Evolutionary conservation across 352 stramenopile species (phyloP).

Genomic region (Phytophthora rubi): DNA sequence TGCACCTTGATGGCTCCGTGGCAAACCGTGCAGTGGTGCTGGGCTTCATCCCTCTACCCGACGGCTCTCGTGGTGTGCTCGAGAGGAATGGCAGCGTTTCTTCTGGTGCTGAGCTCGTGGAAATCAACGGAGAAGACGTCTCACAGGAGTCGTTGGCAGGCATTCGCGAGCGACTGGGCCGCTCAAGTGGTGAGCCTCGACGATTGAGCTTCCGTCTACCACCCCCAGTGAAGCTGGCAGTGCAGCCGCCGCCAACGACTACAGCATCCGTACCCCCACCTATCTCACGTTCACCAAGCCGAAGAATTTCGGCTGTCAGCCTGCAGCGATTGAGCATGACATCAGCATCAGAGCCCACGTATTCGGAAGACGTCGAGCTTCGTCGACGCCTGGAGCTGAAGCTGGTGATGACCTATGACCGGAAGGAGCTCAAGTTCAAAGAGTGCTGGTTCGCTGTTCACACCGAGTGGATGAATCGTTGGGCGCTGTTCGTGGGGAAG

Average conservation of each 20-base stretch:
- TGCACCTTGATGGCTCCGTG: conserved; percentile 56
- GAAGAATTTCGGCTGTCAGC: conserved; percentile 18
- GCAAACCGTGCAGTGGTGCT: conserved; percentile 53
- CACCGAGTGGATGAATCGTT: conserved; percentile 69
- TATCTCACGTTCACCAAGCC: conserved; percentile 5
- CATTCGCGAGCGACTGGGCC: conserved; percentile 51
- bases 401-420: conserved; percentile 64
- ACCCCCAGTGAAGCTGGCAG: conserved; percentile 11
- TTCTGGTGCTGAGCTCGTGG: conserved; percentile 55
- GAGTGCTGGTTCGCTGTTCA: conserved; percentile 80
- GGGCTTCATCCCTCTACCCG: conserved; percentile 65
- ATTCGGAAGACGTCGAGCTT: conserved; percentile 55
- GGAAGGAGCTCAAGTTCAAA: conserved; percentile 57
- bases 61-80: conserved; percentile 52
- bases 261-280: background rate
- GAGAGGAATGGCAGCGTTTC: conserved; percentile 51
- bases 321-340: conserved; percentile 24
- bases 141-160: conserved; percentile 45
- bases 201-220: conserved; percentile 58
- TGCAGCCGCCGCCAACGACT: conserved; percentile 1
- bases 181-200: conserved; percentile 37
- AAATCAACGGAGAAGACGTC: conserved; percentile 72
- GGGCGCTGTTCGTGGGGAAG: conserved; percentile 59
- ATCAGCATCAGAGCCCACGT: conserved; percentile 32
- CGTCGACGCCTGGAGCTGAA: conserved; percentile 66